These are phyloP conservation scores for Mortierella sp. DNA, from an alignment of 371 early-diverging fungal genomes.

Conservation along the genomic window DNA sequence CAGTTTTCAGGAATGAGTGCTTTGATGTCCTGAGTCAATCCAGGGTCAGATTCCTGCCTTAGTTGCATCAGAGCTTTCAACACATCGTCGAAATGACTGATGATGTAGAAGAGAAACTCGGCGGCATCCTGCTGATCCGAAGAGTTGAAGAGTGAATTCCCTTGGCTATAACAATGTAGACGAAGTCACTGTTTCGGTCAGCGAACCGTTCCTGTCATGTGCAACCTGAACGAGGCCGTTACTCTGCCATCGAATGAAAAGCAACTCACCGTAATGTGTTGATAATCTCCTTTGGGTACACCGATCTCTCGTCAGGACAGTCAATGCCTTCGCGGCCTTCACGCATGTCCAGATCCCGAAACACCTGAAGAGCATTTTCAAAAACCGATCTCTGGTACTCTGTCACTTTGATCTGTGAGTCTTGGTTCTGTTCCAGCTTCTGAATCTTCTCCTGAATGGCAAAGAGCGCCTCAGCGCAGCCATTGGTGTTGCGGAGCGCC, in stretches of 20 bases:
- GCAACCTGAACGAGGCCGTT: background rate
- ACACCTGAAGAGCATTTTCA: conserved; percentile 15
- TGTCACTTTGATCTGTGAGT: conserved; percentile 5
- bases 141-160: conserved; percentile 36
- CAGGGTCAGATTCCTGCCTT: background rate
- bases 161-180: conserved; percentile 11
- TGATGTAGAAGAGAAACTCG: conserved; percentile 40
- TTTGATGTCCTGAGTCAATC: background rate
- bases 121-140: conserved; percentile 47
- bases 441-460: conserved; percentile 20
- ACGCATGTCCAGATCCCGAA: conserved; percentile 13
- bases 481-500: conserved; percentile 20
- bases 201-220: background rate
- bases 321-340: background rate
- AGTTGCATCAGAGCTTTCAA: conserved; percentile 9
- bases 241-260: background rate
- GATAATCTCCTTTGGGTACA: conserved; percentile 31
- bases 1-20: conserved; percentile 6
- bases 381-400: conserved; percentile 21
- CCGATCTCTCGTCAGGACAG: background rate
- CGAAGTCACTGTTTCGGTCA: background rate
- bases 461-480: conserved; percentile 18
- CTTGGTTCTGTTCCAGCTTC: conserved; percentile 1
- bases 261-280: conserved; percentile 23
- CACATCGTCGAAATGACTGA: conserved; percentile 39